Conservation (phyloP, 441 rosid species). For the Macaranga tanarius region DNA sequence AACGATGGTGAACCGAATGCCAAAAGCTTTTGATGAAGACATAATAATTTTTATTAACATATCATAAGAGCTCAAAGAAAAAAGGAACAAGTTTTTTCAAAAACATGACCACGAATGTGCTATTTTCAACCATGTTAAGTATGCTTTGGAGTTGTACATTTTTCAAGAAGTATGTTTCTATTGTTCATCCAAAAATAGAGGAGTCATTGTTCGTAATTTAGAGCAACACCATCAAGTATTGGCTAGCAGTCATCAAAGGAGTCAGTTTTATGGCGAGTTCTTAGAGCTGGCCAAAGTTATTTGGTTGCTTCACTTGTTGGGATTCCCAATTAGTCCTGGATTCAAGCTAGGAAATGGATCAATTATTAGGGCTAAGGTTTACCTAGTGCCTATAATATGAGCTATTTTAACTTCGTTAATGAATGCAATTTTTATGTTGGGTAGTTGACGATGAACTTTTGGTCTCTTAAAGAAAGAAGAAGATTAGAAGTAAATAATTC, state of each 20-base stretch:
- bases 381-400: constrained; percentile 58
- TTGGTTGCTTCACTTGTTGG: constrained; percentile 90
- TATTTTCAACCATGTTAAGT: constrained; percentile 75
- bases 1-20: constrained; percentile 42
- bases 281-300: constrained; percentile 71
- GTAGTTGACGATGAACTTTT: not conserved
- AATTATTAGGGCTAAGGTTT: constrained; percentile 78
- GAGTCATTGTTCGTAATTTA: constrained; percentile 77
- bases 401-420: not conserved
- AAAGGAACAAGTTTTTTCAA: constrained; percentile 78
- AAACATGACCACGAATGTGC: too few relatives aligned
- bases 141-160: constrained; percentile 75
- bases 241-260: constrained; percentile 76
- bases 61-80: constrained; percentile 91
- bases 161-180: constrained; percentile 73
- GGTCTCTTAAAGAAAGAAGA: not conserved
- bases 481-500: not conserved
- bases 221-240: constrained; percentile 63
- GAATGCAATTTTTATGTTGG: not conserved
- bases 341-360: constrained; percentile 78
- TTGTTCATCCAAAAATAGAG: constrained; percentile 88
- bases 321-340: constrained; percentile 86
- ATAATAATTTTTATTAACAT: constrained; percentile 79
- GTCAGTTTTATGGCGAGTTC: constrained; percentile 76
- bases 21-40: constrained; percentile 85